Conservation (phyloP, 2,329 filamentous ascomycete species). For the Penicillium sp. region DNA sequence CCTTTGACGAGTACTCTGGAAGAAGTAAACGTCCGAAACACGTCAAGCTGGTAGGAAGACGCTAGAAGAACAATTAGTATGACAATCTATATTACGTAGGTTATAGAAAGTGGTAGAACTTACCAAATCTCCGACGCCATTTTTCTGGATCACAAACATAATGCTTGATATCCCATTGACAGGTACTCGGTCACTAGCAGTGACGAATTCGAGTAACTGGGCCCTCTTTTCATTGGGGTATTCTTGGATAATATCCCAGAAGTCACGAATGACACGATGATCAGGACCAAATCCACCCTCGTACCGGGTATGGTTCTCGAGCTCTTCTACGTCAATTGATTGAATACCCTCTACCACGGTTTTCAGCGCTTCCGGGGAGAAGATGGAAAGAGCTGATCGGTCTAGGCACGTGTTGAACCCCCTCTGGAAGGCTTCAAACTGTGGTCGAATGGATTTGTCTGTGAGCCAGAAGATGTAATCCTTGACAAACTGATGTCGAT, state of each 20-base stretch:
- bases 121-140: slow-evolving; percentile 61
- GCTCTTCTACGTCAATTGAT: slow-evolving; percentile 71
- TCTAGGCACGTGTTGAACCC: slow-evolving; percentile 78
- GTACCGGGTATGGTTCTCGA: slow-evolving; percentile 71
- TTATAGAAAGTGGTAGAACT: slow-evolving; percentile 18
- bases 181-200: slow-evolving; percentile 84
- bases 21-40: slow-evolving; percentile 88
- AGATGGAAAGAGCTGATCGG: slow-evolving; percentile 66
- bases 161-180: slow-evolving; percentile 80
- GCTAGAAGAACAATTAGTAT: slow-evolving; percentile 24
- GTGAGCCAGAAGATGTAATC: slow-evolving; percentile 86
- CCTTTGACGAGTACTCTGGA: slow-evolving; percentile 73
- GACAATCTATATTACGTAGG: neutral
- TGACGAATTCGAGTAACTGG: slow-evolving; percentile 87
- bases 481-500: slow-evolving; percentile 72
- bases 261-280: slow-evolving; percentile 69
- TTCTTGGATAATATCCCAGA: slow-evolving; percentile 79
- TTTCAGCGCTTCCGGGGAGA: slow-evolving; percentile 69
- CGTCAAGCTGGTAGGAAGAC: slow-evolving; percentile 81
- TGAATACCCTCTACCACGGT: slow-evolving; percentile 78
- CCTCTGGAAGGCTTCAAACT: slow-evolving; percentile 74
- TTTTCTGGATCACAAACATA: slow-evolving; percentile 78
- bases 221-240: slow-evolving; percentile 64
- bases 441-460: slow-evolving; percentile 70
- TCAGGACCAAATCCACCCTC: slow-evolving; percentile 70